Percentiles rank a stretch among this genome's conserved stretches.
Conservation (phyloP, 345 rosid species). For the Rhodamnia rubescens region DNA sequence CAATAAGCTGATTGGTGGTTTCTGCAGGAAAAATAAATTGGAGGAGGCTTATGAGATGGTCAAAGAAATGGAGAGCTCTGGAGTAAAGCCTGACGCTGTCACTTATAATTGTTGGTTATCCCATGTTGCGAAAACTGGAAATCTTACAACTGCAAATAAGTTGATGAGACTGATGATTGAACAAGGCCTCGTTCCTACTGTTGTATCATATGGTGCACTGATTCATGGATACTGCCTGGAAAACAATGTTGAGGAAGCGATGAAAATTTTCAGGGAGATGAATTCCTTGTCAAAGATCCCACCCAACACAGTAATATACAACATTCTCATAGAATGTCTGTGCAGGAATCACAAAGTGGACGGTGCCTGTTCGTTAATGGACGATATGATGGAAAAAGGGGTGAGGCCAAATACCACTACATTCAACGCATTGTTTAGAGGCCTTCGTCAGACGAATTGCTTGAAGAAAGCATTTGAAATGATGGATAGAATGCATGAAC, state of each 20-base stretch:
- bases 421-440: constrained; percentile 58
- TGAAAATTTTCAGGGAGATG: constrained; percentile 49
- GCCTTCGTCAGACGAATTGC: constrained; percentile 38
- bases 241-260: constrained; percentile 45
- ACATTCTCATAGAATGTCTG: constrained; percentile 47
- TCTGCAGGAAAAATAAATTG: constrained; percentile 41
- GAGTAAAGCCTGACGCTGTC: constrained; percentile 39
- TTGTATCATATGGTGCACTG: constrained; percentile 47
- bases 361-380: constrained; percentile 39
- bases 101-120: constrained; percentile 61
- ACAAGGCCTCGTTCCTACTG: constrained; percentile 42
- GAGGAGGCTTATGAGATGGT: constrained; percentile 48
- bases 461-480: constrained; percentile 33
- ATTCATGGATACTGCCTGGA: constrained; percentile 51
- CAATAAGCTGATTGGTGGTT: constrained; percentile 47
- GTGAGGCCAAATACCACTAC: constrained; percentile 57
- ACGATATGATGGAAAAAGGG: constrained; percentile 46
- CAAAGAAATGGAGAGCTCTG: constrained; percentile 48
- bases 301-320: constrained; percentile 61
- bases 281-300: constrained; percentile 25
- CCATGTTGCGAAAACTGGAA: constrained; percentile 29
- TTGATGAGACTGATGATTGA: constrained; percentile 40
- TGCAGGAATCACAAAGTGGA: constrained; percentile 36
- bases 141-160: constrained; percentile 24
- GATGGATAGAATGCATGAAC: constrained; percentile 58